Evolutionary conservation across 352 stramenopile species (phyloP), one percentile per base, ranked within the genome.

Genomic region (Phytophthora vignae): DNA sequence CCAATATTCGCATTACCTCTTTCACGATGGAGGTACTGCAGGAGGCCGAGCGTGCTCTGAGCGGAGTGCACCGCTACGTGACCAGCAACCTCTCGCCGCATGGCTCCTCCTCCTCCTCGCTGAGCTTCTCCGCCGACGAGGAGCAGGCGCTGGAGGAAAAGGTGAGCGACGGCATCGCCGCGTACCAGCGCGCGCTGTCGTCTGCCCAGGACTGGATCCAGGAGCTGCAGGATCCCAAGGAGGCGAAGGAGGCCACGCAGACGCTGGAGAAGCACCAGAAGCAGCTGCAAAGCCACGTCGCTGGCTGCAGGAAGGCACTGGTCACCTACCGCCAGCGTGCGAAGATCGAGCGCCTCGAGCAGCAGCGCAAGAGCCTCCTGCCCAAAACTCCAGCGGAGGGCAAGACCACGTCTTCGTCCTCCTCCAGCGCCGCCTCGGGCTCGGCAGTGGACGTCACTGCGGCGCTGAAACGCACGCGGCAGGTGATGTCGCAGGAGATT

Each of bases 401-500:
- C 15, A 77, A 69, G 29, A 19, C 55, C 22, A 33, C 25, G 36
- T 44, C 36, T 3, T 19, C 40, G 11, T 48, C 40, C 40, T 48
- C 40, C 11, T 48, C 19, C 38, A 55, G 33, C 33, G 33, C 33
- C 33, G 12, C 33, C 33, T 40, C 67, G 0, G 83, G 78, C 0
- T 91, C 83, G 17, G 73, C 81, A 0, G 69, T 88, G 27, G 85
- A 93, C 49, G 68, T 92, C 46, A 94, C 81, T 3, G 85, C 83
- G 7, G 60, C 84, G 36, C 77, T 95, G 19, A 89, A 86, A 60
- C 85, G 88, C 25, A 93, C 88, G 27, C 78, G 74, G 22, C 78
- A 90, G 40, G 77, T 87, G 15, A 90, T 95, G 88, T 79, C 84
- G 11, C 79, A 93, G 64, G 84, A 95, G 55, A 84, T 95, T 6